A percentile compares a stretch with the other conserved stretches of the same genome.
phyloP scores from a whole-genome alignment of 2,329 filamentous ascomycete species.

The Neofusicoccum kwambonambiense region DNA sequence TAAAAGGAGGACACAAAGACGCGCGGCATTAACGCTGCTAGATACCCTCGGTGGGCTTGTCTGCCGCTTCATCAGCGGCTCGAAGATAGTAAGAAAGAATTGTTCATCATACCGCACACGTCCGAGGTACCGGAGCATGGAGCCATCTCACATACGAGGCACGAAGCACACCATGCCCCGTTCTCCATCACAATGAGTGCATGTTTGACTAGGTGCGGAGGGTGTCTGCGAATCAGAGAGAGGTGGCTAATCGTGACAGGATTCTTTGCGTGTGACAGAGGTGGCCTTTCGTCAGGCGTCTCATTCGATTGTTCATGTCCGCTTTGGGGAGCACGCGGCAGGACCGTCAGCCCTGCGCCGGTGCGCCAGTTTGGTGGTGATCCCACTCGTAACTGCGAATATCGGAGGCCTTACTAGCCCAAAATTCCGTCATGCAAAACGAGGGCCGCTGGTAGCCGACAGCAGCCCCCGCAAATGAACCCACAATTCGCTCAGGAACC shows the following conservation, averaged over 20 bases:
- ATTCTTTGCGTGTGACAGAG: background rate
- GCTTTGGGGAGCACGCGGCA: background rate
- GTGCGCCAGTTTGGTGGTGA: background rate
- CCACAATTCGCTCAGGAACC: slow-evolving; percentile 12
- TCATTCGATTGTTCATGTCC: background rate
- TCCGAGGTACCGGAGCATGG: background rate
- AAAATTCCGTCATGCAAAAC: background rate
- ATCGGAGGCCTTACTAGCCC: background rate
- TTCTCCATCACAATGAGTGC: background rate
- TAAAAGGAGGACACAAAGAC: background rate
- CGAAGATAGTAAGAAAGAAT: slow-evolving; percentile 2
- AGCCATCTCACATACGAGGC: background rate
- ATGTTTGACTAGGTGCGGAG: background rate
- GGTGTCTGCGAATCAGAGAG: background rate
- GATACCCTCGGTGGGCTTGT: slow-evolving; percentile 11
- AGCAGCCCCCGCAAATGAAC: slow-evolving; percentile 9
- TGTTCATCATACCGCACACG: background rate
- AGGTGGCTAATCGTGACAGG: background rate
- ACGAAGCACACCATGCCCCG: background rate
- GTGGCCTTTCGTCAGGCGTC: background rate
- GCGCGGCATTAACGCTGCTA: slow-evolving; percentile 9
- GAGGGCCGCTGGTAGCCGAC: slow-evolving; percentile 9
- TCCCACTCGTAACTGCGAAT: background rate
- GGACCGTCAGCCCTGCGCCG: background rate
- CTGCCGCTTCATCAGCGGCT: slow-evolving; percentile 8